Conservation (phyloP, 225 moss, liverwort and hornwort species). For the Pleurozium schreberi region DNA sequence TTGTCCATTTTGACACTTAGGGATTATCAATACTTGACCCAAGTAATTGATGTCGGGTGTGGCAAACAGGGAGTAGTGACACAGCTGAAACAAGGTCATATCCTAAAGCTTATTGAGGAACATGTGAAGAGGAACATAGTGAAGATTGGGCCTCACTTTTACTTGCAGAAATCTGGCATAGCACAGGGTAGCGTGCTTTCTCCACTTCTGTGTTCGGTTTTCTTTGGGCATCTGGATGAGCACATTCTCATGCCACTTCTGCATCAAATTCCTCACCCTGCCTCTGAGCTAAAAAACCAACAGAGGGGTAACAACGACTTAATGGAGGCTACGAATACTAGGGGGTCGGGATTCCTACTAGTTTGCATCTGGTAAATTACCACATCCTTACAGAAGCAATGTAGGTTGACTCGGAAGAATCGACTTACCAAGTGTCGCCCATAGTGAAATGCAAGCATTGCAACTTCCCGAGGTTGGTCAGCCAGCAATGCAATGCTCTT, state of each 20-base stretch:
- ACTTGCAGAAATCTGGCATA: conserved; percentile 81
- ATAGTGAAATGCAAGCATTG: conserved; percentile 56
- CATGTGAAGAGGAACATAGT: conserved; percentile 90
- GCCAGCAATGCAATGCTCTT: conserved; percentile 77
- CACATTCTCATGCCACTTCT: conserved; percentile 58
- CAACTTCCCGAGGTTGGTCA: conserved; percentile 79
- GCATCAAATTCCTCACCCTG: conserved; percentile 15
- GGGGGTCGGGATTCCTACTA: background rate
- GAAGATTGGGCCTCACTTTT: conserved; percentile 83
- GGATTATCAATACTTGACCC: background rate
- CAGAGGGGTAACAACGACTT: background rate
- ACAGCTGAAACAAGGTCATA: conserved; percentile 38
- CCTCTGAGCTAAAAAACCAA: background rate
- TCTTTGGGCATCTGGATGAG: conserved; percentile 86
- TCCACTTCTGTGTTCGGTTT: conserved; percentile 83
- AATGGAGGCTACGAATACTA: background rate
- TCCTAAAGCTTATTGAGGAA: conserved; percentile 60
- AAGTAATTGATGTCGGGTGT: background rate
- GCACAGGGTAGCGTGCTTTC: conserved; percentile 93
- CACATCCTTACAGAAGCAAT: background rate
- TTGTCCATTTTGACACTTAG: background rate
- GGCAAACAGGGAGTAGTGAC: conserved; percentile 43
- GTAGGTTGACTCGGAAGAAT: background rate
- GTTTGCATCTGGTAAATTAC: background rate
- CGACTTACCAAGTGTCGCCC: conserved; percentile 64